phyloP scores from a whole-genome alignment of 139 green algal species.

The Chlorella sp. region DNA sequence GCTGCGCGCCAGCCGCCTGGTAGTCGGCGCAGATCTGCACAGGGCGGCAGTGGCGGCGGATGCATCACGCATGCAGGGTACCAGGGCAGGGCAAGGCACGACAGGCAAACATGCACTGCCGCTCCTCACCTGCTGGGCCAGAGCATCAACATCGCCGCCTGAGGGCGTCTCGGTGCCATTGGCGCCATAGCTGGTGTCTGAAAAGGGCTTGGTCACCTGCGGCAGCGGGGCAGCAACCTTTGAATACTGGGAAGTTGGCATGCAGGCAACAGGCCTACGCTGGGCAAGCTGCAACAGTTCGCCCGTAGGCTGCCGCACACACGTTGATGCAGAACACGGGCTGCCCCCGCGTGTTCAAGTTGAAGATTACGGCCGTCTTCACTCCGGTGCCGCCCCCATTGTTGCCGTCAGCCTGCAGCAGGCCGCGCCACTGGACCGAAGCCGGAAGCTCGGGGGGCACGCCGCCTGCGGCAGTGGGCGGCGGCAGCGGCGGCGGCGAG shows the following conservation, averaged over 20 bases:
- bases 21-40: conserved; percentile 18
- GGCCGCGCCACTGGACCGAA: not conserved
- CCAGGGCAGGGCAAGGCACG: no score
- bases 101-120: no score
- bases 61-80: no score
- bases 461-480: not conserved
- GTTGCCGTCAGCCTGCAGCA: conserved; percentile 2
- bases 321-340: conserved; percentile 1
- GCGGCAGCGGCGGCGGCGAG: not conserved
- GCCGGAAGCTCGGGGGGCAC: no score
- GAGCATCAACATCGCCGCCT: not conserved
- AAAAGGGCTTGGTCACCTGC: not conserved
- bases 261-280: no score
- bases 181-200: not conserved
- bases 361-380: not conserved
- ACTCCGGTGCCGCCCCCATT: not conserved
- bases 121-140: not conserved
- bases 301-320: no score
- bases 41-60: no score
- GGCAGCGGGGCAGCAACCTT: no score
- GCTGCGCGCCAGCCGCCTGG: not conserved
- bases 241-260: no score
- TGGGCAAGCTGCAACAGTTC: no score
- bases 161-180: not conserved
- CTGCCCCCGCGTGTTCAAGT: conserved; percentile 3